phyloP scores from a whole-genome alignment of 441 rosid species.

The Syzygium syzygioides region DNA sequence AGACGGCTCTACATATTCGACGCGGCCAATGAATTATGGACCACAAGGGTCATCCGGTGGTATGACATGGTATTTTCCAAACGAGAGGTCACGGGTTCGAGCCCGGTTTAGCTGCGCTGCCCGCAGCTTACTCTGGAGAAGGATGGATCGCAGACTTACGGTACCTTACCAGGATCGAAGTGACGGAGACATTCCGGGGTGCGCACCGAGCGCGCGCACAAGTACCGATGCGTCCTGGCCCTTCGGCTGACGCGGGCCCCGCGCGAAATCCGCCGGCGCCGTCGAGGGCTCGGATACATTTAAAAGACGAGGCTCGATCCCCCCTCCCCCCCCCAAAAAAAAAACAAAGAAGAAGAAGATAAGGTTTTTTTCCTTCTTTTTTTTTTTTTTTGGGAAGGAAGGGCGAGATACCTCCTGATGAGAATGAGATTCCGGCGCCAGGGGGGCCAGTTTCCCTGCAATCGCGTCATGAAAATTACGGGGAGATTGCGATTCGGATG shows the following conservation, averaged over 20 bases:
- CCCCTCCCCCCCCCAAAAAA: no score
- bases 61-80: not conserved
- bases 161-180: accelerated
- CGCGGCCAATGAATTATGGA: not conserved
- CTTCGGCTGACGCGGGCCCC: not conserved
- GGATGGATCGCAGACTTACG: not conserved
- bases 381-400: accelerated
- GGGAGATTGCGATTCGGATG: not conserved
- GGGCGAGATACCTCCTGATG: not conserved
- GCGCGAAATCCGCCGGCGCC: not conserved
- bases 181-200: not conserved
- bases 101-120: not conserved
- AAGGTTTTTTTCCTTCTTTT: not conserved
- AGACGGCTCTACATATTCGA: not conserved
- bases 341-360: no score
- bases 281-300: accelerated
- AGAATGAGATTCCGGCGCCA: not conserved
- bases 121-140: not conserved
- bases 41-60: no score
- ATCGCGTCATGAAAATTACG: not conserved
- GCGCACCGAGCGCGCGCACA: not conserved
- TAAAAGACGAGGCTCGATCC: no score
- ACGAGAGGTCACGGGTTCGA: not conserved
- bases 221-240: no score
- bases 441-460: not conserved